These are phyloP conservation scores for Fusarium sp. DNA, from an alignment of 2,329 filamentous ascomycete species.

Conservation along the genomic window DNA sequence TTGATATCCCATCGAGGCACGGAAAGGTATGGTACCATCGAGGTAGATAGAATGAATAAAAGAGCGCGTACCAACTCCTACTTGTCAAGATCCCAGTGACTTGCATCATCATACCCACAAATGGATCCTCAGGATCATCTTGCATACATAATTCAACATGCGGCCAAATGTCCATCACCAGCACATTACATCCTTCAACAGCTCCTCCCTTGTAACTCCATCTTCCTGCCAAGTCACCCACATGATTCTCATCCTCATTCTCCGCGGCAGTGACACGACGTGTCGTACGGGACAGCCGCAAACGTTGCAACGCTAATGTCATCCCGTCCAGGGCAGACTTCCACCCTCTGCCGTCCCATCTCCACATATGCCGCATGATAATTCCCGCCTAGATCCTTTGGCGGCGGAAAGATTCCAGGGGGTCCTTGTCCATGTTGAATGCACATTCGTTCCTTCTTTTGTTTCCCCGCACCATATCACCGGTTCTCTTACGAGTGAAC, in stretches of 20 bases:
- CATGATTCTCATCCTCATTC: background rate
- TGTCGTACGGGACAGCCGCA: background rate
- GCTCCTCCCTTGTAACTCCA: background rate
- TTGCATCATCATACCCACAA: background rate
- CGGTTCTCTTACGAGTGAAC: background rate
- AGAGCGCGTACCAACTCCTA: background rate
- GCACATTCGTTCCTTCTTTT: background rate
- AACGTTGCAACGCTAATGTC: background rate
- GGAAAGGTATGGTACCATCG: background rate
- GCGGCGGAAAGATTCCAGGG: background rate
- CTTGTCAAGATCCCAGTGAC: background rate
- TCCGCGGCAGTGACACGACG: background rate
- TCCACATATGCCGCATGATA: constrained; percentile 27
- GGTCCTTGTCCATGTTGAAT: background rate
- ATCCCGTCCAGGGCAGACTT: background rate
- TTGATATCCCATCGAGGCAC: background rate
- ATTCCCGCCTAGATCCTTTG: constrained; percentile 12
- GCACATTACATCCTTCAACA: background rate
- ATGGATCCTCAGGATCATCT: background rate
- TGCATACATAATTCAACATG: background rate
- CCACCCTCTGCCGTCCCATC: background rate
- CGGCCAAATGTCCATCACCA: background rate
- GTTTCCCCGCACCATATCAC: background rate
- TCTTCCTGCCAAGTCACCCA: background rate
- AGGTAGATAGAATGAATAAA: background rate